These are phyloP conservation scores for Talaromyces ruber DNA, from an alignment of 495 filamentous ascomycete species.

Conservation along the genomic window DNA sequence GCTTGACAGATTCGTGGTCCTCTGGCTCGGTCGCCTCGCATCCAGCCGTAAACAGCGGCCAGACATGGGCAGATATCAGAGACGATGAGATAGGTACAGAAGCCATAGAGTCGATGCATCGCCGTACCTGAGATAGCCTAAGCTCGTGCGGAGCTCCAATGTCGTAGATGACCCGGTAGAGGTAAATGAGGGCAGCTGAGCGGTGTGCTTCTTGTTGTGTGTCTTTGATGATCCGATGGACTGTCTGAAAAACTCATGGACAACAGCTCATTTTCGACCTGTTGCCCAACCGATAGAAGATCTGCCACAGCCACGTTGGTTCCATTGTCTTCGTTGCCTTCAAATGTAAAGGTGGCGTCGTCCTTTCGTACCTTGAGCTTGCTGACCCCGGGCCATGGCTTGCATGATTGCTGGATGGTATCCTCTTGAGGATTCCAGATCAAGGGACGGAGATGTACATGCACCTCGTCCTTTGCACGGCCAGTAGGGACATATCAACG, in stretches of 20 bases:
- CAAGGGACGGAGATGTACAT: neutral
- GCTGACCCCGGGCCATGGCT: neutral
- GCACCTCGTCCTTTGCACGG: no score
- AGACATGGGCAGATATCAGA: slow-evolving; percentile 50
- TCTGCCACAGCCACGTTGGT: neutral
- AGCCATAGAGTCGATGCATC: slow-evolving; percentile 40
- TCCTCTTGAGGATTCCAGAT: neutral
- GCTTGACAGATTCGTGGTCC: slow-evolving; percentile 13
- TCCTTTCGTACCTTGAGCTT: neutral
- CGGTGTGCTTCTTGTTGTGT: slow-evolving; percentile 56
- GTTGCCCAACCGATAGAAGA: neutral
- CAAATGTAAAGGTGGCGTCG: neutral
- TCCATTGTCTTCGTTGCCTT: neutral
- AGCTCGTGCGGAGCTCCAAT: slow-evolving; percentile 27
- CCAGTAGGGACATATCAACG: no score
- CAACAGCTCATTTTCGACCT: neutral
- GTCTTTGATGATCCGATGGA: neutral
- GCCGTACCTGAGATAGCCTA: slow-evolving; percentile 42
- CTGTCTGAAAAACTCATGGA: neutral
- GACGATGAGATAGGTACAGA: slow-evolving; percentile 40
- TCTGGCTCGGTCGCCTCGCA: slow-evolving; percentile 42
- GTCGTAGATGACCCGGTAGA: slow-evolving; percentile 46
- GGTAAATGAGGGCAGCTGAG: slow-evolving; percentile 51
- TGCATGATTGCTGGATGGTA: neutral
- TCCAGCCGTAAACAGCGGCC: slow-evolving; percentile 52